Percentiles rank a stretch among this genome's conserved stretches.
Evolutionary conservation across 768 basidiomycete genomes (phyloP).

Genomic region (Kondoa malvinella): DNA sequence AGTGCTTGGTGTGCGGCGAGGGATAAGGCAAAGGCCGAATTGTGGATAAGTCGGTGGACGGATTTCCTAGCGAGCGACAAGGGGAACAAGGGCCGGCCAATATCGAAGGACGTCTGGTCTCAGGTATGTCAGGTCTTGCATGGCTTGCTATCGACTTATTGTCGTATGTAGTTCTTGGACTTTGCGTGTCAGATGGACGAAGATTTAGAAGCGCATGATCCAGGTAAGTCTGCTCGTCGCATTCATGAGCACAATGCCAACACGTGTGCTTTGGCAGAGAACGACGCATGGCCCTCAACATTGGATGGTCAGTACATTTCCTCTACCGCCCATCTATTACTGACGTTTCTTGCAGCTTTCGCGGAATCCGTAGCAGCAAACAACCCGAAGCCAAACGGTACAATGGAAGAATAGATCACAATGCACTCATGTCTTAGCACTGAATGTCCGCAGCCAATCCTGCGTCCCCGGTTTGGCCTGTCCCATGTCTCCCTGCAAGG

Average conservation of each 20-base stretch:
- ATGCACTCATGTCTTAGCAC: background rate
- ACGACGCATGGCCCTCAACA: conserved; percentile 73
- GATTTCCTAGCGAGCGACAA: conserved; percentile 48
- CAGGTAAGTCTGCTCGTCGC: background rate
- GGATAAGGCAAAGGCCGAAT: background rate
- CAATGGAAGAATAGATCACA: background rate
- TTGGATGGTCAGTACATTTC: conserved; percentile 69
- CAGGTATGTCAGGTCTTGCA: conserved; percentile 43
- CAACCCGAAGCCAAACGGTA: background rate
- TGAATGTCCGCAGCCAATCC: background rate
- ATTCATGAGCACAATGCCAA: background rate
- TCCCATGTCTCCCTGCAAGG: background rate
- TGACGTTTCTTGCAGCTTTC: background rate
- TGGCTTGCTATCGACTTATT: background rate
- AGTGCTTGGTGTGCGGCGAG: background rate
- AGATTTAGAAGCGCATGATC: background rate
- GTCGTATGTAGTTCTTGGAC: conserved; percentile 47
- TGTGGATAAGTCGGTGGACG: conserved; percentile 53
- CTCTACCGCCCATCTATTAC: conserved; percentile 35
- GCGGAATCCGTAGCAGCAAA: background rate
- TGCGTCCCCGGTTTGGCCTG: background rate
- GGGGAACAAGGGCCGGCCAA: conserved; percentile 38
- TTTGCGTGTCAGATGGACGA: conserved; percentile 34
- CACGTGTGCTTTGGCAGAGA: conserved; percentile 42
- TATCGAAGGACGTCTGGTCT: conserved; percentile 63